Percentiles rank a stretch among this genome's conserved stretches.
These are phyloP conservation scores for Cornus suecica DNA, from an alignment of 148 eudicot species.

Conservation along the genomic window DNA sequence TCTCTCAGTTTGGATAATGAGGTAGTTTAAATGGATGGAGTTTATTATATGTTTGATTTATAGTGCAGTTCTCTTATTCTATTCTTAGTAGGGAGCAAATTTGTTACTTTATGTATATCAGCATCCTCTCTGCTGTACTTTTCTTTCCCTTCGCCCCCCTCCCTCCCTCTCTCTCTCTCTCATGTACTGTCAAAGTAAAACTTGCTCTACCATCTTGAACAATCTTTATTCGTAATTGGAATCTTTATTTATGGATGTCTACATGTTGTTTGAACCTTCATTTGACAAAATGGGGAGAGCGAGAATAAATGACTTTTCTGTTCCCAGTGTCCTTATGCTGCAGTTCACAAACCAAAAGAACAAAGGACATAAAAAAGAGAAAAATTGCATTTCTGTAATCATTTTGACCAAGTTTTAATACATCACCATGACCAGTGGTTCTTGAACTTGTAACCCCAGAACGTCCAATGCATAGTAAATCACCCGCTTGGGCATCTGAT, in stretches of 20 bases:
- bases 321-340: neutral
- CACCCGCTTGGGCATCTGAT: no score
- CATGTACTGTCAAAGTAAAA: no score
- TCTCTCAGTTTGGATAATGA: constrained; percentile 89
- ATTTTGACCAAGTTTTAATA: neutral
- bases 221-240: neutral
- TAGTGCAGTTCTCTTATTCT: neutral
- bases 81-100: neutral
- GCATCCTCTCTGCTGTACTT: neutral
- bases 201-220: neutral
- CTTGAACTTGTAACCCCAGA: no score
- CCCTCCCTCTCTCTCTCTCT: no score
- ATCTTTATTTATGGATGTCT: no score
- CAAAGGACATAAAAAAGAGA: no score
- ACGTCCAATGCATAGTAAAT: no score
- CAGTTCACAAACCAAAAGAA: no score
- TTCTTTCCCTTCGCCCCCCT: neutral
- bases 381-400: neutral
- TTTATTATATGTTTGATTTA: neutral
- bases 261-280: no score
- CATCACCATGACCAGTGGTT: no score
- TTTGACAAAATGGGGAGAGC: neutral
- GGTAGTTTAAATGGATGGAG: constrained; percentile 30
- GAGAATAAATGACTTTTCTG: neutral
- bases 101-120: neutral